phyloP scores from a whole-genome alignment of 495 filamentous ascomycete genomes.

The Parathielavia hyrcaniae region DNA sequence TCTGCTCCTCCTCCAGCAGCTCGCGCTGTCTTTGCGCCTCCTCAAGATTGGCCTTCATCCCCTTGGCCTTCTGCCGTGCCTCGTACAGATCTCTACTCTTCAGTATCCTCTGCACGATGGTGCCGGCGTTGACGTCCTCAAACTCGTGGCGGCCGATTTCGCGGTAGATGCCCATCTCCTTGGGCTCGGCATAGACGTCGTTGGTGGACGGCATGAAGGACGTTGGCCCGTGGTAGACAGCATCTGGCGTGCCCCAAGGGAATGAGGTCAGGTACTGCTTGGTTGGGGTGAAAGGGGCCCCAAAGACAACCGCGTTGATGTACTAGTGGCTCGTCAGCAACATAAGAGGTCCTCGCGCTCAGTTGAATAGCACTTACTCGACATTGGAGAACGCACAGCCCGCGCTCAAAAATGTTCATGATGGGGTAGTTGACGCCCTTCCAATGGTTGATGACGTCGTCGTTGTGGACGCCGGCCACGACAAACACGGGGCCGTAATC shows the following conservation, averaged over 20 bases:
- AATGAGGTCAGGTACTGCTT: conserved; percentile 65
- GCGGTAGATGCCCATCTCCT: conserved; percentile 70
- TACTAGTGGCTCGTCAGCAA: conserved; percentile 51
- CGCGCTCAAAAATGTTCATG: conserved; percentile 97
- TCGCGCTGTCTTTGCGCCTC: conserved; percentile 50
- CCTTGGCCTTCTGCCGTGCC: conserved; percentile 81
- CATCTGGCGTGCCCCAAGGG: conserved; percentile 67
- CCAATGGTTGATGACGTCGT: conserved; percentile 88
- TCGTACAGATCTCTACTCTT: conserved; percentile 78
- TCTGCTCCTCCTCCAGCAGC: conserved; percentile 49
- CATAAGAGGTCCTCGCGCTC: not conserved
- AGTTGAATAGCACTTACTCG: conserved; percentile 48
- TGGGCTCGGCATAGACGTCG: conserved; percentile 77
- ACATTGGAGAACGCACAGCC: conserved; percentile 92
- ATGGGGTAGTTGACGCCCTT: conserved; percentile 98
- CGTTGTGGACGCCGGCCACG: conserved; percentile 87
- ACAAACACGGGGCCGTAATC: conserved; percentile 80
- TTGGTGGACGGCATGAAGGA: conserved; percentile 80
- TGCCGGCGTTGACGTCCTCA: conserved; percentile 79
- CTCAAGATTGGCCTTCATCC: conserved; percentile 73
- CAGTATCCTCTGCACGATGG: conserved; percentile 87
- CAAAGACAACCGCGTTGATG: conserved; percentile 78
- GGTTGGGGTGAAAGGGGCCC: conserved; percentile 78
- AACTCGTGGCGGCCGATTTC: conserved; percentile 69
- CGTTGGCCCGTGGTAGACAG: conserved; percentile 92